Evolutionary conservation across 108 stramenopile species (phyloP).

Genomic region (Skeletonema marinoi): DNA sequence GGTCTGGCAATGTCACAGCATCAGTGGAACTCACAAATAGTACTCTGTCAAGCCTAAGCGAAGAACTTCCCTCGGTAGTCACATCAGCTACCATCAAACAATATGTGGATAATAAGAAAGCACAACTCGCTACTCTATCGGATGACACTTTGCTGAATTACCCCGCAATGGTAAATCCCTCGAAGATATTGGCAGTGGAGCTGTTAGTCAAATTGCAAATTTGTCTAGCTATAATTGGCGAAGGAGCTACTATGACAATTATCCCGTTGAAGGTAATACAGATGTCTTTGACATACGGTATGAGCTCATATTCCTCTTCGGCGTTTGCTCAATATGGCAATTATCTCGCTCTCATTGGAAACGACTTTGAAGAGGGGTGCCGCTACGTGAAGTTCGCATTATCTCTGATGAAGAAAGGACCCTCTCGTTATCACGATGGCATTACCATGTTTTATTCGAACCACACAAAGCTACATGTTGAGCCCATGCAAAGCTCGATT

Average conservation of each 20-base stretch:
- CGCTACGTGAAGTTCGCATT: not conserved
- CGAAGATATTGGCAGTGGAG: constrained; percentile 10
- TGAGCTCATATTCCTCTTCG: constrained; percentile 7
- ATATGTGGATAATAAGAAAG: not conserved
- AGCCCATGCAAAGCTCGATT: constrained; percentile 9
- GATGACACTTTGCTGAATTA: constrained; percentile 9
- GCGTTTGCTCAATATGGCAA: constrained; percentile 18
- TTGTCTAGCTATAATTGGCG: not conserved
- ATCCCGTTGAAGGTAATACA: constrained; percentile 16
- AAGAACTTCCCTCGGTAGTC: not conserved
- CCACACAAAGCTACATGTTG: not conserved
- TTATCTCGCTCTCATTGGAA: constrained; percentile 1
- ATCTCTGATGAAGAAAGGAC: too few relatives aligned
- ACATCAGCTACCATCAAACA: too few relatives aligned
- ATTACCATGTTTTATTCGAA: not conserved
- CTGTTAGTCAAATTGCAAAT: constrained; percentile 5
- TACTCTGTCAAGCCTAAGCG: constrained; percentile 7
- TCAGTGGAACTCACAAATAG: not conserved
- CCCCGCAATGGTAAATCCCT: constrained; percentile 5
- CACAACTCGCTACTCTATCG: constrained; percentile 4
- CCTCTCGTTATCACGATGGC: not conserved
- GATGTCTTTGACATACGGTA: constrained; percentile 20
- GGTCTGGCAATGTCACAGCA: not conserved
- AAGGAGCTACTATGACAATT: not conserved
- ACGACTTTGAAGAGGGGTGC: too few relatives aligned